Base-by-base conservation (phyloP, 176 grass and related monocot genomes). In the Leersia perrieri region DNA sequence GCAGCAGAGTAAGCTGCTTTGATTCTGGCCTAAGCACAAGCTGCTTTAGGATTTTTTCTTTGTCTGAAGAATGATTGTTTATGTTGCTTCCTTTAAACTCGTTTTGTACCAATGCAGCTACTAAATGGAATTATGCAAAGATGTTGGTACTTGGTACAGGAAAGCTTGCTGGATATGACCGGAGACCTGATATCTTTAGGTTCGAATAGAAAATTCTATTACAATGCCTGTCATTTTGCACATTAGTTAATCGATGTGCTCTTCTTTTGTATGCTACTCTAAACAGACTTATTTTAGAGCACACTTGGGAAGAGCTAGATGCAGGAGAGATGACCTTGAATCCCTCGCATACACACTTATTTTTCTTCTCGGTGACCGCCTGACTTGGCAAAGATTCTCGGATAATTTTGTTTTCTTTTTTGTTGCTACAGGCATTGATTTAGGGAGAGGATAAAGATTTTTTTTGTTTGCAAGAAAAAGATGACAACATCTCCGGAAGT, bases 371-470 rank as follows among this genome's bases (percentile, higher is more conserved):
- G 85, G 95, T 57, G 95, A 92, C 6, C 90, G 92, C 77, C 80
- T 98, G 53, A 92, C 95, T 82, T 98, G 95, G 95, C 95, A 98
- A 90, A 92, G 95, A 65, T 98, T 85, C 83, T 88, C 90, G 90
- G 95, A 94, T 77, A 68, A 53, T 77, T 80, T 66, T 39, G 14
- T 69, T 68, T 61, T 72, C 71, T 57, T 38, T 86, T 87, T 86
- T 62, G 7, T 85, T 83, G 30, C 70, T 53, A 64, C 32, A 74
- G 5, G 33, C 29, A 60, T 41, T 75, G 34, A 16, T 80, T 36
- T 82, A 98, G 95, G 95, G 95, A 40, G 95, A 98, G 80, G 94
- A 89, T 80, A 98, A 98, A 87, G 90, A 92, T 35, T 98, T 94
- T n/a, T 80, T 88, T 92, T 77, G 95, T 98, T 81, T 94, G 90